Evolutionary conservation across 495 filamentous ascomycete genomes (phyloP), one percentile per base, ranked within the genome.

Genomic region (Astrocystis sublimbata): DNA sequence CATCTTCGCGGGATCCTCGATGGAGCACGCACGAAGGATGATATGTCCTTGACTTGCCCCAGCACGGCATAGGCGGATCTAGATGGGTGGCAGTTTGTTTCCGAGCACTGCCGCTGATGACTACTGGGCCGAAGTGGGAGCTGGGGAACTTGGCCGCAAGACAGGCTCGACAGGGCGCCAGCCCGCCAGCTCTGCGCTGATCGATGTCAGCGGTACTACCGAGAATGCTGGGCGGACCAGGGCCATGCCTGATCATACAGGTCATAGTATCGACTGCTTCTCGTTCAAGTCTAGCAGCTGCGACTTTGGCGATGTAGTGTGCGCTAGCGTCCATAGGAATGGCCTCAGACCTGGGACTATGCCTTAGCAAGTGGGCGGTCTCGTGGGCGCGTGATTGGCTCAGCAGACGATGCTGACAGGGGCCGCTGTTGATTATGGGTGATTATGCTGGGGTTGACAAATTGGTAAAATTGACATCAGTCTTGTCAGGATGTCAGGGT

Each of bases 101-200:
- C 54, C 40, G 26, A 45, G 54, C 52, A 56, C 54, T 57, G 54
- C 54, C 40, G 54, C 26, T 33, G 54, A 45, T 57, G 40, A 45
- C 49, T 52, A 26, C 13, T n/a, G 23, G n/a, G 17, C 8, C 26
- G 26, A 24, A 31, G 26, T 13, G 17, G 54, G 36, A 42, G 52
- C 54, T 17, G 26, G 24, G 40, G 24, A 21, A 26, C 33, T n/a
- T 6, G 36, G 23, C 50, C 31, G n/a, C n/a, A 38, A 43, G 38
- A 17, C 36, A 8, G 17, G 35, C 26, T 6, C 21, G 49, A 21
- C 49, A 49, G 46, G 49, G 30, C 49, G n/a, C 30, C 54, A 24
- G 54, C 40, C 23, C 49, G n/a, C 30, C 54, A 24, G 54, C 40
- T 33, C 21, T 28, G 54, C 21, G 54, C 54, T 12, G 40, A 45